Conservation (phyloP, 1,284 basidiomycete species). For the Fomitopsis betulina region DNA sequence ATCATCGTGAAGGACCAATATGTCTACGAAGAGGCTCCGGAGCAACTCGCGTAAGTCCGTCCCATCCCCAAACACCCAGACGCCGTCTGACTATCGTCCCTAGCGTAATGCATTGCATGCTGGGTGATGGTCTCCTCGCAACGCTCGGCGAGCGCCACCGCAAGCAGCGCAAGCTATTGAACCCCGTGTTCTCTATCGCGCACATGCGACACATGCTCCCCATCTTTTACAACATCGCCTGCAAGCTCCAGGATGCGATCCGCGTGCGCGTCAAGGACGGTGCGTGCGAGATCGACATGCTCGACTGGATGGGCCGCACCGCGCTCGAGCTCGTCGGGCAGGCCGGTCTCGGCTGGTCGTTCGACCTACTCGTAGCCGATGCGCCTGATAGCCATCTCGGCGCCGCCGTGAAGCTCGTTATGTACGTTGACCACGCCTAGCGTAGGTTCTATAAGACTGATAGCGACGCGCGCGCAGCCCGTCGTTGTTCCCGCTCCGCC, state of each 20-base stretch:
- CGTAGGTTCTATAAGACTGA: neutral
- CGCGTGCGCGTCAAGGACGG: slow-evolving; percentile 9
- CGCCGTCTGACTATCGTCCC: neutral
- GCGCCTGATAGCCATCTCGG: slow-evolving; percentile 23
- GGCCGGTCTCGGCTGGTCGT: slow-evolving; percentile 34
- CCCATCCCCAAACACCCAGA: neutral
- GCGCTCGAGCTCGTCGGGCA: slow-evolving; percentile 29
- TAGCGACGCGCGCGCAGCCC: slow-evolving; percentile 9
- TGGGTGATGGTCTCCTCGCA: slow-evolving; percentile 16
- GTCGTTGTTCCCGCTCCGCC: slow-evolving; percentile 7
- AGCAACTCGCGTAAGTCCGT: slow-evolving; percentile 10
- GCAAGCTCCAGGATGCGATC: slow-evolving; percentile 15
- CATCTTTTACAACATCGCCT: slow-evolving; percentile 2
- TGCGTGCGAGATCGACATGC: slow-evolving; percentile 29
- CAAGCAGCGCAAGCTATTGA: slow-evolving; percentile 23
- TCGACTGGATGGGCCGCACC: slow-evolving; percentile 32
- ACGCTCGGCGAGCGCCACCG: slow-evolving; percentile 18
- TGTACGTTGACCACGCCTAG: slow-evolving; percentile 16
- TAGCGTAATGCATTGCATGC: slow-evolving; percentile 8
- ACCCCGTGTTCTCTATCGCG: slow-evolving; percentile 21
- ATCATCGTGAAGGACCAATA: slow-evolving; percentile 13
- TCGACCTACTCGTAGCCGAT: slow-evolving; percentile 27
- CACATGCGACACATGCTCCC: slow-evolving; percentile 23
- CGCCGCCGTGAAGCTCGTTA: slow-evolving; percentile 25
- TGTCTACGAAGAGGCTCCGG: slow-evolving; percentile 13